A percentile compares a stretch with the other conserved stretches of the same genome.
Conservation (phyloP, 2,329 filamentous ascomycete species). For the Endoconidiophora laricicola region DNA sequence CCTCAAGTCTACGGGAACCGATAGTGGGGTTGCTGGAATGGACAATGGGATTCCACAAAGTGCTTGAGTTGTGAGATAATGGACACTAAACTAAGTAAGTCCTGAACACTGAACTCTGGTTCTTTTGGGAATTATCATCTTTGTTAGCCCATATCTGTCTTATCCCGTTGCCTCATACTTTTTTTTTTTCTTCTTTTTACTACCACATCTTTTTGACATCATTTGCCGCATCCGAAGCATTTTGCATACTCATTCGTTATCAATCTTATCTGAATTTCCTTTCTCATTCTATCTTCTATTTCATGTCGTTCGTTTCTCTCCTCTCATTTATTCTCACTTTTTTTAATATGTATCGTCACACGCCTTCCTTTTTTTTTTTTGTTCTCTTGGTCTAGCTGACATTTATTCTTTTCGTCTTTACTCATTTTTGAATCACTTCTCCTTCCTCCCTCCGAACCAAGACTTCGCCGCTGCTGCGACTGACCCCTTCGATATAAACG, state of each 20-base stretch:
- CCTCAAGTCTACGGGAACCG: conserved; percentile 18
- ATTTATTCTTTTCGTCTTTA: background rate
- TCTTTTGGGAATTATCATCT: too few species aligned
- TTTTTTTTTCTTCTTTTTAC: background rate
- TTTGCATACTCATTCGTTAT: background rate
- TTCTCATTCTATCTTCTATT: conserved; percentile 1
- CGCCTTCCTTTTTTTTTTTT: background rate
- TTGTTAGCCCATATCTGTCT: too few species aligned
- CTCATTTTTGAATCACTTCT: background rate
- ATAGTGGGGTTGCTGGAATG: conserved; percentile 23
- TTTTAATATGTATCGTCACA: background rate
- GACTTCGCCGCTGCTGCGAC: background rate
- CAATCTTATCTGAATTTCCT: background rate
- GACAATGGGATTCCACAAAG: conserved; percentile 21
- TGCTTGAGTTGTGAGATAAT: conserved; percentile 9
- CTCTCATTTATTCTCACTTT: background rate
- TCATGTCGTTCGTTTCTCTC: background rate
- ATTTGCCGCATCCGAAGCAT: background rate
- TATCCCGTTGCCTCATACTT: background rate
- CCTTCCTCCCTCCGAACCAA: background rate
- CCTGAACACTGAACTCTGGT: too few species aligned
- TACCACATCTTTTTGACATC: background rate
- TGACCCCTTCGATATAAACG: background rate
- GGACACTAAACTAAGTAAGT: background rate
- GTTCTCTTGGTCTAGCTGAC: background rate